These are phyloP conservation scores for Gorgonomyces haynaldii DNA, from an alignment of 192 early-diverging fungal species.

Conservation along the genomic window DNA sequence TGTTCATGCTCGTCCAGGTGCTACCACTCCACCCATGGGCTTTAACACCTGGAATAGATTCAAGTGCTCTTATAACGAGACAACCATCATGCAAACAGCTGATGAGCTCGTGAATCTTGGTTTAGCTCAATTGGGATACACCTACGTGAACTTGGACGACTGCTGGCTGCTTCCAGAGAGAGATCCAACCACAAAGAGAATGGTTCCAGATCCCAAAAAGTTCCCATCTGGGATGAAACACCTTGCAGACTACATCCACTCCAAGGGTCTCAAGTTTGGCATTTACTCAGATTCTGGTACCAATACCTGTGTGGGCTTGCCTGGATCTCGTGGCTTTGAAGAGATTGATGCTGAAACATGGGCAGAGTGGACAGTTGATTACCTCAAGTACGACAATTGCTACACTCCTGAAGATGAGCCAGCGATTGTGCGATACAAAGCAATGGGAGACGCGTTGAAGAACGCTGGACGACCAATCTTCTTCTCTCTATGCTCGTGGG, in stretches of 20 bases:
- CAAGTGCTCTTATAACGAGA: constrained; percentile 37
- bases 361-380: constrained; percentile 48
- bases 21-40: constrained; percentile 34
- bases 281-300: constrained; percentile 33
- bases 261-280: constrained; percentile 29
- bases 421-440: constrained; percentile 17
- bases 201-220: constrained; percentile 1
- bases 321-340: constrained; percentile 35
- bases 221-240: constrained; percentile 46
- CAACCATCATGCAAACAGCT: constrained; percentile 31
- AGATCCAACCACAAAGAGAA: constrained; percentile 15
- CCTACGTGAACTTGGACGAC: constrained; percentile 46
- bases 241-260: constrained; percentile 41
- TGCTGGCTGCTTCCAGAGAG: constrained; percentile 52
- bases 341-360: constrained; percentile 32
- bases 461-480: constrained; percentile 30
- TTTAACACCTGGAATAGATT: constrained; percentile 50
- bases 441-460: constrained; percentile 34
- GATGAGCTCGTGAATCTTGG: constrained; percentile 32
- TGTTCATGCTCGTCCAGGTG: too few relatives aligned
- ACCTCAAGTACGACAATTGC: constrained; percentile 53
- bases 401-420: constrained; percentile 25
- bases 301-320: constrained; percentile 37
- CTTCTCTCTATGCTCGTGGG: background rate
- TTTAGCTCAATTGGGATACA: constrained; percentile 33